Conservation (phyloP, 2,329 filamentous ascomycete genomes). For the Xylariomycetidae sp. region DNA sequence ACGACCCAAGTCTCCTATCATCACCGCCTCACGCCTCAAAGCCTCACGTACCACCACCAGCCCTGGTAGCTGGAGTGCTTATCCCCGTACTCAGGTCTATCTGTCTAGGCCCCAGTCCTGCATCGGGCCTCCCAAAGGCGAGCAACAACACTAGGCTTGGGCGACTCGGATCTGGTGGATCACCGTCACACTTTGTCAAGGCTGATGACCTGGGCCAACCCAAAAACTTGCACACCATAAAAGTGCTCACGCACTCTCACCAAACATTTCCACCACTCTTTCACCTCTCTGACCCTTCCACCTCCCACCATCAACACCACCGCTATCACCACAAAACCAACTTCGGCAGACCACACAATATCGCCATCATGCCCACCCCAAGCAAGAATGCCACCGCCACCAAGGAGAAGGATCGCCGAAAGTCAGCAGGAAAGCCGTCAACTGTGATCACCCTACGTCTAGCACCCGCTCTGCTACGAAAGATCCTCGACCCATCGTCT, state of each 20-base stretch:
- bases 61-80: conserved; percentile 8
- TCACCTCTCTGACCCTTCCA: conserved; percentile 3
- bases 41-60: conserved; percentile 10
- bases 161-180: conserved; percentile 18
- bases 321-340: conserved; percentile 5
- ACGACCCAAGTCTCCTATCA: conserved; percentile 7
- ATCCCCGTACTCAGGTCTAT: conserved; percentile 9
- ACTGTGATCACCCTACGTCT: conserved; percentile 51
- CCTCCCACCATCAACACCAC: conserved; percentile 5
- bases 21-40: conserved; percentile 7
- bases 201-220: conserved; percentile 19
- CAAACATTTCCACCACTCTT: too few relatives aligned
- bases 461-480: conserved; percentile 44
- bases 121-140: conserved; percentile 7
- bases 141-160: conserved; percentile 4
- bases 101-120: conserved; percentile 4
- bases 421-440: conserved; percentile 31
- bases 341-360: conserved; percentile 2
- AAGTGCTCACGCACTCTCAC: conserved; percentile 1
- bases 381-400: conserved; percentile 29
- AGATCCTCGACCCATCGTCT: conserved; percentile 41
- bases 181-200: conserved; percentile 16
- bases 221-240: conserved; percentile 7
- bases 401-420: conserved; percentile 43
- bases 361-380: conserved; percentile 29